These are phyloP conservation scores for Solioccasus polychromus DNA, from an alignment of 768 basidiomycete genomes.

Conservation along the genomic window DNA sequence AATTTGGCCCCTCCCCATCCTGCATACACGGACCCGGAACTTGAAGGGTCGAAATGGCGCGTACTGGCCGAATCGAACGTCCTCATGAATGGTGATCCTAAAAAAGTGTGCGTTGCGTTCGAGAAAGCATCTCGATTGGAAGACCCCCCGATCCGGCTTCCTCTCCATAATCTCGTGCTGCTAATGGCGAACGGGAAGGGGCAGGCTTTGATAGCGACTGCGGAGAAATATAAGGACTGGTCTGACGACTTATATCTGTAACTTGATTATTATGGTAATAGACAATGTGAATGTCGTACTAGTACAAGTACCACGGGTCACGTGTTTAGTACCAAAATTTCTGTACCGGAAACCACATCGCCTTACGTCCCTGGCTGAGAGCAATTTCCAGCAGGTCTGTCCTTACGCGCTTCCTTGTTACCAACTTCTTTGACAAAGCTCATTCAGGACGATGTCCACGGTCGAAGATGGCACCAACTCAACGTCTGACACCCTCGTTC, in stretches of 20 bases:
- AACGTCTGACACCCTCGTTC: slow-evolving; percentile 51
- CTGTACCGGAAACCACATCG: no score
- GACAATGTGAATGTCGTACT: no score
- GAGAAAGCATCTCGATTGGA: slow-evolving; percentile 19
- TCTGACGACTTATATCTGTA: slow-evolving; percentile 19
- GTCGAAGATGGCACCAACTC: slow-evolving; percentile 11
- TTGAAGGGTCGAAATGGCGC: background rate
- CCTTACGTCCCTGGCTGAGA: no score
- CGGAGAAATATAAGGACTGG: slow-evolving; percentile 22
- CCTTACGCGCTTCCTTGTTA: background rate
- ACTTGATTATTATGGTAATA: background rate
- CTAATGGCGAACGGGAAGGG: slow-evolving; percentile 8
- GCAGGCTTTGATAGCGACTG: slow-evolving; percentile 8
- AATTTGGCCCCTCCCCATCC: background rate
- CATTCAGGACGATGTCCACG: slow-evolving; percentile 17
- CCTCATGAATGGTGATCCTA: slow-evolving; percentile 12
- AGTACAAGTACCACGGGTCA: no score
- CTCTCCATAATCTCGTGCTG: slow-evolving; percentile 12
- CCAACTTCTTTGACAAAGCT: background rate
- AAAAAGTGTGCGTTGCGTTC: slow-evolving; percentile 20
- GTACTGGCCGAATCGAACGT: background rate
- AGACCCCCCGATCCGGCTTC: slow-evolving; percentile 21
- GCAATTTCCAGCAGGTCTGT: slow-evolving; percentile 3
- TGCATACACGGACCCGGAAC: slow-evolving; percentile 6
- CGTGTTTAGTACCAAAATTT: no score